These are phyloP conservation scores for Cladophialophora psammophila DNA, from an alignment of 2,329 filamentous ascomycete species.

Conservation along the genomic window DNA sequence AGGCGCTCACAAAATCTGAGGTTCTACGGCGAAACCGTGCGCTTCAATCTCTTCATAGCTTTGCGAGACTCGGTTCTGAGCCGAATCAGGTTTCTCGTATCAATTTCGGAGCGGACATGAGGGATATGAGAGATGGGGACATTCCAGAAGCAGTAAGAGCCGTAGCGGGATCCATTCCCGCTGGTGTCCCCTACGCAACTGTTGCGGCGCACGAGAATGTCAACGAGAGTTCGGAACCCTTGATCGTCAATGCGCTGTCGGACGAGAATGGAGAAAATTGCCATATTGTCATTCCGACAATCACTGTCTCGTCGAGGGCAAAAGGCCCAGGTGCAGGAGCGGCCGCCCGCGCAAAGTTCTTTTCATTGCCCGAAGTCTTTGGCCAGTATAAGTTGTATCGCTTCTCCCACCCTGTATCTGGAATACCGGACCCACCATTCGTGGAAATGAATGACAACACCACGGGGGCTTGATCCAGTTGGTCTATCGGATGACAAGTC, in stretches of 20 bases:
- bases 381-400: constrained; percentile 28
- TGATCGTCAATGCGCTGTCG: constrained; percentile 45
- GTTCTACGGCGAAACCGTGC: constrained; percentile 55
- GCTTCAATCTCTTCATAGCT: constrained; percentile 33
- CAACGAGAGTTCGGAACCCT: constrained; percentile 48
- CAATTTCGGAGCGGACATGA: constrained; percentile 31
- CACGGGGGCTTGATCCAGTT: background rate
- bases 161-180: constrained; percentile 32
- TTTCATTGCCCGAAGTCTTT: constrained; percentile 20
- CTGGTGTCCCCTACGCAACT: constrained; percentile 49
- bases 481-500: constrained; percentile 31
- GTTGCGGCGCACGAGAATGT: constrained; percentile 39
- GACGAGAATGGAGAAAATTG: constrained; percentile 8
- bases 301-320: constrained; percentile 32
- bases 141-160: constrained; percentile 24
- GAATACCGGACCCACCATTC: background rate
- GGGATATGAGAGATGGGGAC: constrained; percentile 24
- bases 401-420: constrained; percentile 30
- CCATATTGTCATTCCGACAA: constrained; percentile 29
- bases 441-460: background rate
- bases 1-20: constrained; percentile 59
- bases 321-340: constrained; percentile 24
- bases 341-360: constrained; percentile 32
- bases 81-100: constrained; percentile 17
- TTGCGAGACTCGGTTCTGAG: background rate